Base-by-base conservation (phyloP, 192 early-diverging fungal species). In the Pilobolus umbonatus region DNA sequence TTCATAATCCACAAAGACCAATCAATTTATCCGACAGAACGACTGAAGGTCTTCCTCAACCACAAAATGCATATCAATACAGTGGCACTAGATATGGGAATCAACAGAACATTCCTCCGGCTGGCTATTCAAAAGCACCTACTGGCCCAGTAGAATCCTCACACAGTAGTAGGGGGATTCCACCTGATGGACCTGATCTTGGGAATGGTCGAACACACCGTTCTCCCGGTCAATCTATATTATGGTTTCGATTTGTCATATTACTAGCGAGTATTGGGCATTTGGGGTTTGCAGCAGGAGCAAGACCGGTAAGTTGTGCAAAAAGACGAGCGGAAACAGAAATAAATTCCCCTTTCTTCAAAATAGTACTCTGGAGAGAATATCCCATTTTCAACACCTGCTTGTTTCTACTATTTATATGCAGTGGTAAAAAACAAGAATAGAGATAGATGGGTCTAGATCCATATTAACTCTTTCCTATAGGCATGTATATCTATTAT, bases 271-370 rank as follows among this genome's bases (percentile, higher is more conserved):
- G 42, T 28, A 22, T 68, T 57, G 72, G 66, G 14, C 47, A 59
- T 26, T 38, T 73, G 26, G 65, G 71, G 3, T 73, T 73, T 58
- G 61, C 66, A 25, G 71, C 62, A 9, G 71, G 71, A 44, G 71
- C 71, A 48, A 47, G 61, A 14, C 51, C 60, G 3, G 71, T 73
- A 73, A 65, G 62, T 49, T 49, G 2, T 4, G 32, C n/a, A 32
- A 5, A 25, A 28, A 29, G 4, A 49, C 7, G 17, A 28, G 2
- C 25, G 10, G 28, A n/a, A 25, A 39, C 26, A 14, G 19, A 36
- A 15, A 2, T 10, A 36, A 12, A 9, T 53, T 17, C 12, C 2
- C 22, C 1, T 22, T n/a, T 0, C 17, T 15, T 40, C 22, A 54
- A 24, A 24, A 54, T 25, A 67, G 65, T 60, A 47, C 55, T 51